Conservation (phyloP, 768 basidiomycete species). For the Lactarius sanguifluus region DNA sequence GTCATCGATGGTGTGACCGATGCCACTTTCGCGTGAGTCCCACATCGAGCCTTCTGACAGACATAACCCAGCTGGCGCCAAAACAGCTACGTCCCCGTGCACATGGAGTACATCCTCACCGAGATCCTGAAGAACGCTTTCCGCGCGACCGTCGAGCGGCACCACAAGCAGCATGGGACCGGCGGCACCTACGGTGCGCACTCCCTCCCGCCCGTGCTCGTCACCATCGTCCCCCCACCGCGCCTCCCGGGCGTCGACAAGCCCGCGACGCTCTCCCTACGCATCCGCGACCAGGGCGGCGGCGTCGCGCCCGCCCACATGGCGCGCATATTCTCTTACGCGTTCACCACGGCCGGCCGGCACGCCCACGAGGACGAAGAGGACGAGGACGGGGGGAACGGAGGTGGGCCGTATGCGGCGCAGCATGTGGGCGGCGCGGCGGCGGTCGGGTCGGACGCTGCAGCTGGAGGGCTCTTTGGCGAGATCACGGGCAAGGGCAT, state of each 20-base stretch:
- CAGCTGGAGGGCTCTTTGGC: constrained; percentile 55
- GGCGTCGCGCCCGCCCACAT: constrained; percentile 76
- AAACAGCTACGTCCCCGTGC: constrained; percentile 79
- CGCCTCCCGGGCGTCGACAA: constrained; percentile 28
- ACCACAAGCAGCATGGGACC: constrained; percentile 45
- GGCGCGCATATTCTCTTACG: constrained; percentile 84
- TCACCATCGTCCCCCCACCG: constrained; percentile 65
- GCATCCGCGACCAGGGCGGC: constrained; percentile 85
- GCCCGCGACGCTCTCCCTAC: constrained; percentile 63
- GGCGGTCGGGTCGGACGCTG: constrained; percentile 47
- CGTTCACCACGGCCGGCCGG: constrained; percentile 81
- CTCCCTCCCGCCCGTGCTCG: constrained; percentile 58
- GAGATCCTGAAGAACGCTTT: constrained; percentile 91
- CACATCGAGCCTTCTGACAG: not conserved
- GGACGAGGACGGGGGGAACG: constrained; percentile 33
- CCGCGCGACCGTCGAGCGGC: constrained; percentile 82
- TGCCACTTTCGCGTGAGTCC: constrained; percentile 74
- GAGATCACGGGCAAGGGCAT: constrained; percentile 78
- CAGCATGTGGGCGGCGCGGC: constrained; percentile 75
- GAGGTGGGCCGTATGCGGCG: constrained; percentile 74
- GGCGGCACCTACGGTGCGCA: constrained; percentile 38
- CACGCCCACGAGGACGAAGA: constrained; percentile 40
- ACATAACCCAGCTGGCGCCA: not conserved
- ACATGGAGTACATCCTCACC: constrained; percentile 88
- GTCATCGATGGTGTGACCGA: constrained; percentile 69